Evolutionary conservation across 2,329 filamentous ascomycete species (phyloP).

Genomic region (Nothophaeocryptopus gaeumannii): DNA sequence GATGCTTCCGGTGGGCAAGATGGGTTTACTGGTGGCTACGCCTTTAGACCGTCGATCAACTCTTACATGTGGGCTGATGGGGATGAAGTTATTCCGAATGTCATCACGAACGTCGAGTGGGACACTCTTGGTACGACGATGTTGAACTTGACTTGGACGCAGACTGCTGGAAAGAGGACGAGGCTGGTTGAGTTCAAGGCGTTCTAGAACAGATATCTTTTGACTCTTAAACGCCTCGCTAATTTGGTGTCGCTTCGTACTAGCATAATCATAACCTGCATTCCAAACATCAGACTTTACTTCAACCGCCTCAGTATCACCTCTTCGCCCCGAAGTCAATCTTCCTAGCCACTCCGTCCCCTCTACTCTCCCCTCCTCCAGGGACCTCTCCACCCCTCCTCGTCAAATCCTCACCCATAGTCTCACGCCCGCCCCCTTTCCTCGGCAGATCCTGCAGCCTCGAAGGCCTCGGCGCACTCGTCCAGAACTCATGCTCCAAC

Average conservation of each 20-base stretch:
- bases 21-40: conserved; percentile 41
- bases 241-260: too few species aligned
- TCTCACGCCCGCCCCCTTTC: conserved; percentile 69
- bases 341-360: conserved; percentile 75
- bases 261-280: too few species aligned
- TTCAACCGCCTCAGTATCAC: not conserved
- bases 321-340: conserved; percentile 65
- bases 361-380: conserved; percentile 47
- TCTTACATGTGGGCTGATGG: conserved; percentile 46
- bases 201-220: too few species aligned
- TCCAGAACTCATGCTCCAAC: conserved; percentile 84
- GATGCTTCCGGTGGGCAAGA: conserved; percentile 42
- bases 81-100: conserved; percentile 35
- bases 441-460: conserved; percentile 76
- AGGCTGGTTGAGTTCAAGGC: conserved; percentile 42
- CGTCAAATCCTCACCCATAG: conserved; percentile 79
- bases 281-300: too few species aligned
- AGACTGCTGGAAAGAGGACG: conserved; percentile 33
- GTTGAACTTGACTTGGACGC: conserved; percentile 36
- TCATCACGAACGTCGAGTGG: conserved; percentile 38
- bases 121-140: conserved; percentile 25
- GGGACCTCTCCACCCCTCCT: conserved; percentile 70
- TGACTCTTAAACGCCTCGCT: too few species aligned
- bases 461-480: conserved; percentile 76
- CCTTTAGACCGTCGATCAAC: conserved; percentile 47